phyloP scores from a whole-genome alignment of 2,329 filamentous ascomycete species.

The Venturia nashicola region DNA sequence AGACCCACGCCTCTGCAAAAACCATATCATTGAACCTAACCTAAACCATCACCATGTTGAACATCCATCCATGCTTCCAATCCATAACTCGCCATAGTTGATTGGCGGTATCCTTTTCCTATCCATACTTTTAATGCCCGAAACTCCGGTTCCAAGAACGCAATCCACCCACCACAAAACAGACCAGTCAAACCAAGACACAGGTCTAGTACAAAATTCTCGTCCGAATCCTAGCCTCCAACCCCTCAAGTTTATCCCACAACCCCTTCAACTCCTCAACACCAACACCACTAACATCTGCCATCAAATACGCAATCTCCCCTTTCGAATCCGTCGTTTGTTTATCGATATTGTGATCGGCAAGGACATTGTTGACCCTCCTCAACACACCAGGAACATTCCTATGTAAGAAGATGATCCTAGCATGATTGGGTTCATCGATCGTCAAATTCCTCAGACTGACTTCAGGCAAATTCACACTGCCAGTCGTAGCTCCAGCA shows the following conservation, averaged over 20 bases:
- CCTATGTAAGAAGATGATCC: constrained; percentile 92
- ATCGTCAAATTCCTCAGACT: constrained; percentile 78
- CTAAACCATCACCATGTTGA: not conserved
- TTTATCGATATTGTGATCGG: constrained; percentile 96
- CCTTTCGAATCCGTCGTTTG: constrained; percentile 94
- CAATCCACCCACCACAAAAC: too few relatives aligned
- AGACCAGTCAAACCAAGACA: not conserved
- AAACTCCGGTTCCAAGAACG: not conserved
- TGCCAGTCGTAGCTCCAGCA: constrained; percentile 78
- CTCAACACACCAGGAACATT: constrained; percentile 93
- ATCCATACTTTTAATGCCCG: not conserved
- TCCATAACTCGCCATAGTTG: not conserved
- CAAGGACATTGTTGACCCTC: constrained; percentile 82
- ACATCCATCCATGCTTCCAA: not conserved
- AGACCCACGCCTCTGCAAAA: too few relatives aligned
- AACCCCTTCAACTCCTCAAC: constrained; percentile 73
- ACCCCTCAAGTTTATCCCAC: constrained; percentile 66
- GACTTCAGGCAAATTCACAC: constrained; percentile 96
- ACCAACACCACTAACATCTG: constrained; percentile 83
- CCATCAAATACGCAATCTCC: constrained; percentile 94
- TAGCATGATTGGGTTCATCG: constrained; percentile 79
- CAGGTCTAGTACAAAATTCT: constrained; percentile 4
- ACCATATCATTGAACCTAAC: not conserved
- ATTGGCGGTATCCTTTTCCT: not conserved
- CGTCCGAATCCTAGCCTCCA: constrained; percentile 24